Conservation (phyloP, 1,139 yeast species). For the Geotrichum reessii region DNA sequence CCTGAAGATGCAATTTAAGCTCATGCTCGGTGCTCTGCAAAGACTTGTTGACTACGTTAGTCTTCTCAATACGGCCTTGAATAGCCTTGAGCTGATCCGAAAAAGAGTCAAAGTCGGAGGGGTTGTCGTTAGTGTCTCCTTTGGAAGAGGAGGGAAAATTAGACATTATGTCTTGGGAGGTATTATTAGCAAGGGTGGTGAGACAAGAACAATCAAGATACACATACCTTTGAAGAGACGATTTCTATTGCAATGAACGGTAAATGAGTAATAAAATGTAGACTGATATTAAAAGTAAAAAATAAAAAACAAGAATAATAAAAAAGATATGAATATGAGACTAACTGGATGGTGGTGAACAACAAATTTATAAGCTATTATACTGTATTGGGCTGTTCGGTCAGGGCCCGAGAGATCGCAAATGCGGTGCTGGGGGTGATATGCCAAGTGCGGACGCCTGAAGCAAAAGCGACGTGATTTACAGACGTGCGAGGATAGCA, state of each 20-base stretch:
- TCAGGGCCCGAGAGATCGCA: not conserved
- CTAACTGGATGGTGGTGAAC: not conserved
- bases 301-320: not conserved
- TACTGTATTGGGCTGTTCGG: not conserved
- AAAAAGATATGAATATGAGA: not conserved
- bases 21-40: slow-evolving; percentile 19
- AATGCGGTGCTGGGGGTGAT: not conserved
- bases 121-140: slow-evolving; percentile 5
- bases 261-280: not conserved
- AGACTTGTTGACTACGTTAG: slow-evolving; percentile 17
- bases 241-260: not conserved
- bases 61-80: slow-evolving; percentile 17
- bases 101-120: slow-evolving; percentile 12
- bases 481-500: not conserved
- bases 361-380: not conserved
- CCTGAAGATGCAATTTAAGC: slow-evolving; percentile 16
- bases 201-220: not conserved
- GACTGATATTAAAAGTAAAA: not conserved
- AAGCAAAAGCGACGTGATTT: not conserved
- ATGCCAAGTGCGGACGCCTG: not conserved
- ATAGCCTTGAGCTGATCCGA: slow-evolving; percentile 14
- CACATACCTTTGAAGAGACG: slow-evolving; percentile 1
- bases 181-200: not conserved
- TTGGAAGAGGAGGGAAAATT: slow-evolving; percentile 10
- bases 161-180: slow-evolving; percentile 11